Percentiles rank a stretch among this genome's conserved stretches.
Evolutionary conservation across 1,139 yeast species (phyloP).

Genomic region (Candida sp.): DNA sequence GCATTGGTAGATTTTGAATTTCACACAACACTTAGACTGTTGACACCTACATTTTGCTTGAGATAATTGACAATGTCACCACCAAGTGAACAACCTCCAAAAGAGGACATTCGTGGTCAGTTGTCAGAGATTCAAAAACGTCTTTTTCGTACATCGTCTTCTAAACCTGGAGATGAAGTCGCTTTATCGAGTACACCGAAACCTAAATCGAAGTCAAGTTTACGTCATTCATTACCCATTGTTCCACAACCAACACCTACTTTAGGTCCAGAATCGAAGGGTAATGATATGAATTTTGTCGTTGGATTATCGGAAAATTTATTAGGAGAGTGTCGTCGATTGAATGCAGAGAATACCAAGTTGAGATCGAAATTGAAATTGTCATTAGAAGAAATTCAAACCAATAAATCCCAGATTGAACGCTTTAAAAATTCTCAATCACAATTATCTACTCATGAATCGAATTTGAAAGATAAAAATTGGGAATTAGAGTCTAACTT

Average conservation of each 20-base stretch:
- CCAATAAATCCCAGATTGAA: constrained; percentile 33
- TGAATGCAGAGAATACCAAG: constrained; percentile 66
- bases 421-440: constrained; percentile 29
- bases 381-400: constrained; percentile 38
- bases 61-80: neutral
- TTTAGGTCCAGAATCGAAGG: constrained; percentile 44
- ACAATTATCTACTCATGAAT: constrained; percentile 34
- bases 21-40: no score
- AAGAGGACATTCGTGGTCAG: constrained; percentile 52
- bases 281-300: constrained; percentile 74
- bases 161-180: constrained; percentile 16
- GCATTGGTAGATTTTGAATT: no score
- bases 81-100: constrained; percentile 3
- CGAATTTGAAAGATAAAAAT: constrained; percentile 60
- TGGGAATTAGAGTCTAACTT: constrained; percentile 74
- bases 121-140: constrained; percentile 59
- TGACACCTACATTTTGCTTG: no score
- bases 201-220: neutral
- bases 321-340: constrained; percentile 72
- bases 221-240: constrained; percentile 1
- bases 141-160: constrained; percentile 33
- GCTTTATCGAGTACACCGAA: constrained; percentile 5
- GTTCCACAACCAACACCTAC: constrained; percentile 25
- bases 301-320: constrained; percentile 81
- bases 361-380: constrained; percentile 41